phyloP scores from a whole-genome alignment of 2,329 filamentous ascomycete species.

The Claviceps cyperi region DNA sequence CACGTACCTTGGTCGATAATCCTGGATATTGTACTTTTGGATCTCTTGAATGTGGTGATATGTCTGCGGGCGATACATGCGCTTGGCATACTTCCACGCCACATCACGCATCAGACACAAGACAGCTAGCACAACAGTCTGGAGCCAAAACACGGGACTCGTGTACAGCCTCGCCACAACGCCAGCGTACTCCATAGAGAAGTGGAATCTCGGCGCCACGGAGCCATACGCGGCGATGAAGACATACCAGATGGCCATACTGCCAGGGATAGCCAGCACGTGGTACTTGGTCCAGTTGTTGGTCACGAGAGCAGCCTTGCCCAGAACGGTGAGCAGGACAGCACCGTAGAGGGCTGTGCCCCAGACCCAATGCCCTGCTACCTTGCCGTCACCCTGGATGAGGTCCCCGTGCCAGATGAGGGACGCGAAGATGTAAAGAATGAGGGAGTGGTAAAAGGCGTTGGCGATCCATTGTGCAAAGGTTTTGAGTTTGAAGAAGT shows the following conservation, averaged over 20 bases:
- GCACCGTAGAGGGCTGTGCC: slow-evolving; percentile 88
- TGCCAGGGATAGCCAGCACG: slow-evolving; percentile 86
- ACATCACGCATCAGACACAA: slow-evolving; percentile 81
- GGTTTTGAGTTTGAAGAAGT: slow-evolving; percentile 85
- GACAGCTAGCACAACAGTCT: slow-evolving; percentile 65
- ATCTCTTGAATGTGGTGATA: slow-evolving; percentile 99
- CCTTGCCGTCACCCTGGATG: slow-evolving; percentile 61
- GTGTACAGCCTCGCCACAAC: slow-evolving; percentile 68
- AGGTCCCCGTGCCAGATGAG: slow-evolving; percentile 73
- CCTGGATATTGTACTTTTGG: slow-evolving; percentile 99
- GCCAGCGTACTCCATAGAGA: slow-evolving; percentile 75
- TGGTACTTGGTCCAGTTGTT: slow-evolving; percentile 99
- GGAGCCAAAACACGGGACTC: slow-evolving; percentile 80
- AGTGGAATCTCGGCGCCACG: slow-evolving; percentile 65
- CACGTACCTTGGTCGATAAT: slow-evolving; percentile 79
- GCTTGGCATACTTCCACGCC: slow-evolving; percentile 92
- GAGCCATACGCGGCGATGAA: slow-evolving; percentile 81
- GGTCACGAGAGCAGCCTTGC: slow-evolving; percentile 87
- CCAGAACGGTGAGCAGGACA: slow-evolving; percentile 82
- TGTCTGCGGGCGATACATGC: slow-evolving; percentile 90
- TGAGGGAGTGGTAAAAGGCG: slow-evolving; percentile 86
- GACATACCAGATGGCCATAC: slow-evolving; percentile 78
- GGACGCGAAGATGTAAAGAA: slow-evolving; percentile 77
- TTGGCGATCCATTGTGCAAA: slow-evolving; percentile 90
- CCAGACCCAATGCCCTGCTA: slow-evolving; percentile 95